Evolutionary conservation across 2,329 filamentous ascomycete genomes (phyloP).

Genomic region (Cyphellophora attinorum): DNA sequence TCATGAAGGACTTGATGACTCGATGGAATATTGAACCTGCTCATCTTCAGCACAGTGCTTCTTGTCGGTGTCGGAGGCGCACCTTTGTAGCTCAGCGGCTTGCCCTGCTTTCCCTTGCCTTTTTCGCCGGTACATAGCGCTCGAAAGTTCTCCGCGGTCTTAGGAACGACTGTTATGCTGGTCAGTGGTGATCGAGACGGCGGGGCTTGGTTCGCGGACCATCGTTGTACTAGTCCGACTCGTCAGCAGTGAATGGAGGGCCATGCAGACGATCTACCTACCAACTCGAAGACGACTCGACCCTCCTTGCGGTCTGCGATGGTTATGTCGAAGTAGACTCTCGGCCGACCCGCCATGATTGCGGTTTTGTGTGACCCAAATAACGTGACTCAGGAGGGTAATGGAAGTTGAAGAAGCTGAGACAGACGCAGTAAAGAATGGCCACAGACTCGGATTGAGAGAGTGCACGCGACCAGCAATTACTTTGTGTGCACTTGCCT

Average conservation of each 20-base stretch:
- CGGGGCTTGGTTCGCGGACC: constrained; percentile 6
- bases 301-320: constrained; percentile 66
- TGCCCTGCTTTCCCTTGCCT: constrained; percentile 68
- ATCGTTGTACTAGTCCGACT: constrained; percentile 15
- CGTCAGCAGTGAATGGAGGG: no score
- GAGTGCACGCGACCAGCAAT: no score
- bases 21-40: constrained; percentile 79
- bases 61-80: no score
- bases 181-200: constrained; percentile 30
- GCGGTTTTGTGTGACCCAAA: no score
- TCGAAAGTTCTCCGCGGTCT: constrained; percentile 95
- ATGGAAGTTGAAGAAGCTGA: no score
- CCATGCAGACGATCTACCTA: no score
- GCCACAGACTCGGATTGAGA: no score
- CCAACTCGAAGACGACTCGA: constrained; percentile 78
- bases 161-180: constrained; percentile 65
- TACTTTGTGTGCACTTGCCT: no score
- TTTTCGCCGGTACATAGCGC: constrained; percentile 92
- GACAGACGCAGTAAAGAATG: no score
- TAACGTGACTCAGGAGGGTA: no score
- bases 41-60: constrained; percentile 4
- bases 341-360: constrained; percentile 52
- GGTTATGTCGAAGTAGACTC: constrained; percentile 88
- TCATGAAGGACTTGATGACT: constrained; percentile 98
- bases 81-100: constrained; percentile 83